Evolutionary conservation across 352 stramenopile genomes (phyloP).

Genomic region (Pythium biforme): DNA sequence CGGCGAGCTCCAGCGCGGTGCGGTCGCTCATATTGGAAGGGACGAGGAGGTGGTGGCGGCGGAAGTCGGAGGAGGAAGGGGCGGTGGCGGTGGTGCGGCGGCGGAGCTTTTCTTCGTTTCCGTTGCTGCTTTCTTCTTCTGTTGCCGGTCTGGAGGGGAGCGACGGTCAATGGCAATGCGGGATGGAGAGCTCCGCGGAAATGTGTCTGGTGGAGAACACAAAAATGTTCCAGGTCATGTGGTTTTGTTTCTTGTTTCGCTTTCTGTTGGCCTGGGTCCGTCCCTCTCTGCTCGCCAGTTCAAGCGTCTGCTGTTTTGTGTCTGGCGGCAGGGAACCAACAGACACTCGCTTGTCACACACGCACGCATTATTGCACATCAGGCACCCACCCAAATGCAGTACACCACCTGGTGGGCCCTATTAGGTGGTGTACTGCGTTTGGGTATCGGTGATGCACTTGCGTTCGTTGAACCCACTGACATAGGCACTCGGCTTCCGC

Average conservation of each 20-base stretch:
- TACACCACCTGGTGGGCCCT: conserved; percentile 12
- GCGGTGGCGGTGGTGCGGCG: too few relatives aligned
- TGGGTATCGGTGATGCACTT: too few relatives aligned
- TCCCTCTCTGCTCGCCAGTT: conserved; percentile 9
- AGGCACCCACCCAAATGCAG: not conserved
- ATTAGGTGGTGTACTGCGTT: too few relatives aligned
- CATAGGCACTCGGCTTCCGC: conserved; percentile 7
- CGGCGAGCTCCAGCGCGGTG: conserved; percentile 70
- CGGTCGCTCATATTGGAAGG: conserved; percentile 14
- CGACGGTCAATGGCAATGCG: not conserved
- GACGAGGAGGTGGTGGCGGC: not conserved
- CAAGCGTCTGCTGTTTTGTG: conserved; percentile 2
- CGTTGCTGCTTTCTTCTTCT: not conserved
- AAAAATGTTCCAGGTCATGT: not conserved
- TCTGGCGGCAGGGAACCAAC: not conserved
- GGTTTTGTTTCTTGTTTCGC: not conserved
- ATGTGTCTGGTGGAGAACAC: not conserved
- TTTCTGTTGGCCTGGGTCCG: not conserved
- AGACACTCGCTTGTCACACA: conserved; percentile 9
- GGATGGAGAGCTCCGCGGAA: not conserved
- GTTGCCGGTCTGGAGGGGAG: not conserved
- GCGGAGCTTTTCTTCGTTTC: too few relatives aligned
- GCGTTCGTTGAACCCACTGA: not conserved
- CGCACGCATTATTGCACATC: not conserved
- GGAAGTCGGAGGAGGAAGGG: not conserved